phyloP scores from a whole-genome alignment of 202 grass and related monocot genomes.

The Musa balbisiana region DNA sequence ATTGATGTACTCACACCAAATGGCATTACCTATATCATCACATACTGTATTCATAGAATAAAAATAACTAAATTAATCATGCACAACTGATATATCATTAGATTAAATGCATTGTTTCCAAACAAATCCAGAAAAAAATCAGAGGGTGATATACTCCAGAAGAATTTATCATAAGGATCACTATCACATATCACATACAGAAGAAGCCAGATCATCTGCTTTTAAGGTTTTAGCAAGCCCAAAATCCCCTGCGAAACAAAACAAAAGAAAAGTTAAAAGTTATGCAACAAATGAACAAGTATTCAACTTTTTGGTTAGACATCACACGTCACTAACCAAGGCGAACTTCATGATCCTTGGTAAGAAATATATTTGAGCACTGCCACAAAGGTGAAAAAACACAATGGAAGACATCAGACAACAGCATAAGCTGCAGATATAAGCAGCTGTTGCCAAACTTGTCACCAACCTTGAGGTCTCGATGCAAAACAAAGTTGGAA shows the following conservation, averaged over 20 bases:
- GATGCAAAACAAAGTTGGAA: constrained; percentile 96
- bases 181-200: constrained; percentile 38
- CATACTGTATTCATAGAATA: no score
- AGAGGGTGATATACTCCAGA: not conserved
- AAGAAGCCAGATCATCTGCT: constrained; percentile 91
- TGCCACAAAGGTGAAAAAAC: constrained; percentile 34
- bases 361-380: constrained; percentile 99
- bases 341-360: constrained; percentile 89
- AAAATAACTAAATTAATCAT: no score
- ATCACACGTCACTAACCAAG: constrained; percentile 61
- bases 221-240: constrained; percentile 96
- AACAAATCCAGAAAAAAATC: not conserved
- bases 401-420: not conserved
- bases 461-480: constrained; percentile 76
- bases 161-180: not conserved
- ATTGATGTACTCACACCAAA: no score
- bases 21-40: no score
- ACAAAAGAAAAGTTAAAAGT: not conserved
- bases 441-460: not conserved
- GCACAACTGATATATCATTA: not conserved
- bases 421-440: not conserved
- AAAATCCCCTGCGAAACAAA: constrained; percentile 62
- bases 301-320: not conserved
- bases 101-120: not conserved
- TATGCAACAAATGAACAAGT: not conserved